Percentiles rank a stretch among this genome's conserved stretches.
Conservation (phyloP, 257 asterid species). For the Rhazya stricta region DNA sequence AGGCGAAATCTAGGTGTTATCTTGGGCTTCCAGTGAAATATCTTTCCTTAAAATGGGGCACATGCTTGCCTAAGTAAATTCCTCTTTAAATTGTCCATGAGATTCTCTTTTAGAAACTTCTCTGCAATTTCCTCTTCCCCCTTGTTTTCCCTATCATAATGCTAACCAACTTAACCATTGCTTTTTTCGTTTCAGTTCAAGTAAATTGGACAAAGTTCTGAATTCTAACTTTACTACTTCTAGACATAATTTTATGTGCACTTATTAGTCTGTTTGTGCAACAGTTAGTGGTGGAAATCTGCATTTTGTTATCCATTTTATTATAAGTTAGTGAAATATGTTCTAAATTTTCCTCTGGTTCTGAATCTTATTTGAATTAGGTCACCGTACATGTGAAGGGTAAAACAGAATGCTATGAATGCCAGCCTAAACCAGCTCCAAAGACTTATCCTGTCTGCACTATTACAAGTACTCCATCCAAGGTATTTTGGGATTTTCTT, state of each 20-base stretch:
- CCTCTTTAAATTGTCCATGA: background rate
- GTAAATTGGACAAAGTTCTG: background rate
- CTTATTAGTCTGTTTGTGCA: background rate
- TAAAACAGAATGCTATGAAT: slow-evolving; percentile 92
- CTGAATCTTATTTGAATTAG: slow-evolving; percentile 33
- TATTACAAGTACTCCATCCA: slow-evolving; percentile 94
- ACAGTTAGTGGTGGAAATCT: background rate
- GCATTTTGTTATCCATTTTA: background rate
- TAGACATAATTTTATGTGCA: background rate
- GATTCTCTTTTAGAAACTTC: background rate
- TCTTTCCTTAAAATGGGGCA: background rate
- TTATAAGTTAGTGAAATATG: background rate
- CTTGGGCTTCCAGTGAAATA: background rate
- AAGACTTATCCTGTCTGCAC: slow-evolving; percentile 98
- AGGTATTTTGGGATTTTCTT: slow-evolving; percentile 44
- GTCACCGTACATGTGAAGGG: slow-evolving; percentile 95
- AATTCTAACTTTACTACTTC: slow-evolving; percentile 1
- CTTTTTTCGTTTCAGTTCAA: background rate
- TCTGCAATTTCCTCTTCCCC: background rate
- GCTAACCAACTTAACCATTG: background rate
- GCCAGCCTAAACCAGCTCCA: slow-evolving; percentile 98
- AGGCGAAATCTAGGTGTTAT: background rate
- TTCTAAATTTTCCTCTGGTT: slow-evolving; percentile 9
- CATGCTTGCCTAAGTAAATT: background rate
- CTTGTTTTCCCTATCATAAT: background rate